Evolutionary conservation across 2,329 filamentous ascomycete genomes (phyloP).

Genomic region (Xylariales sp.): DNA sequence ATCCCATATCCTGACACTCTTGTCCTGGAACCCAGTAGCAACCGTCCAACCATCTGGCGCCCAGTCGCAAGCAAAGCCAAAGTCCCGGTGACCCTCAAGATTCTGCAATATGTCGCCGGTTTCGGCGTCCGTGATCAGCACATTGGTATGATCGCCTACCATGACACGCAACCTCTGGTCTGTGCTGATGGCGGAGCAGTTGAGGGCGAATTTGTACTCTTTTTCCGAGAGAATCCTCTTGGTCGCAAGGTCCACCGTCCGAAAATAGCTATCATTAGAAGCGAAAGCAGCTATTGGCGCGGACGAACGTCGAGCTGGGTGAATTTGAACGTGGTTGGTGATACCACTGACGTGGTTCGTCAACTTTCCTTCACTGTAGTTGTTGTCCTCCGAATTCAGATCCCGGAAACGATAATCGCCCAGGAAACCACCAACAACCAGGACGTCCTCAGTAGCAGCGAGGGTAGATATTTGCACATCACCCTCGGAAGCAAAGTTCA

Average conservation of each 20-base stretch:
- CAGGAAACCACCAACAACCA: slow-evolving; percentile 56
- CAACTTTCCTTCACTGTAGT: slow-evolving; percentile 40
- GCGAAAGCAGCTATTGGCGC: slow-evolving; percentile 54
- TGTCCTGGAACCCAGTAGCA: slow-evolving; percentile 74
- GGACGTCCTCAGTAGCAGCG: slow-evolving; percentile 46
- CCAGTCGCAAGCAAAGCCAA: slow-evolving; percentile 75
- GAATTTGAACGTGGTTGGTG: slow-evolving; percentile 60
- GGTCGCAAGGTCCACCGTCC: slow-evolving; percentile 53
- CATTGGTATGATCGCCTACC: slow-evolving; percentile 64
- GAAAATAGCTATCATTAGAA: slow-evolving; percentile 57
- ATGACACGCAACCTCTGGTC: slow-evolving; percentile 67
- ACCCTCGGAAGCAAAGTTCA: slow-evolving; percentile 37
- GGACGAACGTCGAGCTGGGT: slow-evolving; percentile 46
- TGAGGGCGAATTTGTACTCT: slow-evolving; percentile 58
- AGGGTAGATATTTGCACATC: slow-evolving; percentile 45
- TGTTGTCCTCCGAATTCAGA: slow-evolving; percentile 35
- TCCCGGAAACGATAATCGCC: slow-evolving; percentile 49
- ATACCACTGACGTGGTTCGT: slow-evolving; percentile 50
- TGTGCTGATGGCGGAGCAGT: slow-evolving; percentile 68
- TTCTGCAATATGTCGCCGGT: slow-evolving; percentile 53
- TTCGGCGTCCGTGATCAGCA: slow-evolving; percentile 65
- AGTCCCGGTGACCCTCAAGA: slow-evolving; percentile 63
- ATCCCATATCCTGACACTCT: slow-evolving; percentile 70
- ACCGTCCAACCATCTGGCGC: slow-evolving; percentile 71
- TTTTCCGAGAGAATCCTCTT: slow-evolving; percentile 52